These are phyloP conservation scores for Acer yangbiense DNA, from an alignment of 345 rosid genomes.

Conservation along the genomic window DNA sequence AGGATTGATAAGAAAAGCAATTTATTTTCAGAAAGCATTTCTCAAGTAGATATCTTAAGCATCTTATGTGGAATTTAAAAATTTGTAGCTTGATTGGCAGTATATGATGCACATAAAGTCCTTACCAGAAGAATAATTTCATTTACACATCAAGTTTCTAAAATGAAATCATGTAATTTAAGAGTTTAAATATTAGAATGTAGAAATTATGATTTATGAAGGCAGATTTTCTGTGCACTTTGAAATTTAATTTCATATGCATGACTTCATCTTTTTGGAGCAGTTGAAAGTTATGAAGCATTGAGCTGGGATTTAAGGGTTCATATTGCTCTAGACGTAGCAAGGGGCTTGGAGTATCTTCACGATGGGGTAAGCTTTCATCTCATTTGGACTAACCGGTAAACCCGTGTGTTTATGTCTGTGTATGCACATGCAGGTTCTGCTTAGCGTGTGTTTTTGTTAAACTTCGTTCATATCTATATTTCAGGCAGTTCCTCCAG, in stretches of 20 bases:
- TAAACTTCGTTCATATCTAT: neutral
- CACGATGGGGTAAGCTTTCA: slow-evolving; percentile 85
- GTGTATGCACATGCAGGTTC: neutral
- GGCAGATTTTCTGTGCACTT: neutral
- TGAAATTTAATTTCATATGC: neutral
- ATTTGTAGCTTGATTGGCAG: neutral
- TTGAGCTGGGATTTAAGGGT: slow-evolving; percentile 89
- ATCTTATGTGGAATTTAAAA: neutral
- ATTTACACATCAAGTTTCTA: neutral
- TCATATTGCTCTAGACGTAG: slow-evolving; percentile 83
- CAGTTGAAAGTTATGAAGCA: slow-evolving; percentile 65
- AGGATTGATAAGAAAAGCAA: slow-evolving; percentile 17
- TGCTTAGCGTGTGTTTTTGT: slow-evolving; percentile 2
- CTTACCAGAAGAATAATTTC: slow-evolving; percentile 11
- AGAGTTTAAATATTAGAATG: neutral
- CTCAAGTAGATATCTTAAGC: neutral
- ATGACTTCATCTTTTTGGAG: slow-evolving; percentile 8
- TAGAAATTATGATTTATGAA: neutral
- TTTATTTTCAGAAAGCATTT: slow-evolving; percentile 9
- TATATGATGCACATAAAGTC: neutral
- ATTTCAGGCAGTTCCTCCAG: slow-evolving; percentile 95
- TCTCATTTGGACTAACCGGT: slow-evolving; percentile 13
- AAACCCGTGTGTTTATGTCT: neutral
- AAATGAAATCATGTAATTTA: neutral
- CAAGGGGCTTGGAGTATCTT: slow-evolving; percentile 97